These are phyloP conservation scores for Tylopilus cervinicoccineus DNA, from an alignment of 768 basidiomycete genomes.

Conservation along the genomic window DNA sequence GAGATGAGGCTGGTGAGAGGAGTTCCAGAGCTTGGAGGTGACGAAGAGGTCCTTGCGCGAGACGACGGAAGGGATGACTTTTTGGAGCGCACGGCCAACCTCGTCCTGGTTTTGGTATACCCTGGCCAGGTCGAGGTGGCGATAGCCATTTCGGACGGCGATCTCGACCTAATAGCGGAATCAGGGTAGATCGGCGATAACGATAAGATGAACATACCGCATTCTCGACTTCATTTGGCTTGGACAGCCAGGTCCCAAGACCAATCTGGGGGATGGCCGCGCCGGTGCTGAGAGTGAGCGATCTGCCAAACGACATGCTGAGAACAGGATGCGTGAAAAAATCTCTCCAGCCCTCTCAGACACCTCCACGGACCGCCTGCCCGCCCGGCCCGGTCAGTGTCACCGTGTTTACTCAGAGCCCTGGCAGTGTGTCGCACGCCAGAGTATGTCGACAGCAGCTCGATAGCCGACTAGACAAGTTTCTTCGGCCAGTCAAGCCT, in stretches of 20 bases:
- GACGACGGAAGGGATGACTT: constrained; percentile 73
- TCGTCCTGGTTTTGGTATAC: constrained; percentile 79
- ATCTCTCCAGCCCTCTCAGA: not conserved
- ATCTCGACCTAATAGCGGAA: constrained; percentile 55
- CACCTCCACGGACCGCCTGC: constrained; percentile 2
- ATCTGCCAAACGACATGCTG: constrained; percentile 41
- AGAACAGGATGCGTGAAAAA: not conserved
- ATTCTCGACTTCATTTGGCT: constrained; percentile 70
- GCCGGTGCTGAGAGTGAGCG: constrained; percentile 43
- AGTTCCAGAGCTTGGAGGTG: constrained; percentile 84
- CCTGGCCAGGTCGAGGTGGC: constrained; percentile 83
- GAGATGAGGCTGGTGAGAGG: constrained; percentile 56
- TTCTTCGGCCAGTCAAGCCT: too few relatives aligned
- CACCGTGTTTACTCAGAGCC: not conserved
- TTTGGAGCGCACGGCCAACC: constrained; percentile 70
- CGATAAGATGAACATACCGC: constrained; percentile 44
- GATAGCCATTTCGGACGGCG: constrained; percentile 72
- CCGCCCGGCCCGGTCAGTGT: constrained; percentile 5
- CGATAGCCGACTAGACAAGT: too few relatives aligned
- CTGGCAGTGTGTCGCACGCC: not conserved
- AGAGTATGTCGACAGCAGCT: not conserved
- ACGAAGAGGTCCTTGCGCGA: constrained; percentile 79
- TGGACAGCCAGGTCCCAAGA: constrained; percentile 78
- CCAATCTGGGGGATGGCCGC: constrained; percentile 70
- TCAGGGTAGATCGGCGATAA: constrained; percentile 1